Conservation (phyloP, 2,329 filamentous ascomycete species). For the Gremmenia infestans region DNA sequence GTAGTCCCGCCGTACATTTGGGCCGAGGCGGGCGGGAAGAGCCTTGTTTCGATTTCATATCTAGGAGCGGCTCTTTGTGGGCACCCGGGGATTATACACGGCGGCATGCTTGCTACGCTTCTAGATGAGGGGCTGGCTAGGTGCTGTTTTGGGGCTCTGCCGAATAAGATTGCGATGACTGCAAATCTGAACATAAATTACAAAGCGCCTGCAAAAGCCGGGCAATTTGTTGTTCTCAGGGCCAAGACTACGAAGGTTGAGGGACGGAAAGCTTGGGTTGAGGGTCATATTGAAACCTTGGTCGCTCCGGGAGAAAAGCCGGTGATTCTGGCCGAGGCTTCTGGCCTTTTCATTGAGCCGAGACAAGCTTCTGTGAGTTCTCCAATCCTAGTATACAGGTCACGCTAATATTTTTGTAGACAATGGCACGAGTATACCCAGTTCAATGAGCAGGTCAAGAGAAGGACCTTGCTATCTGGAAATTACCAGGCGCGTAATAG, state of each 20-base stretch:
- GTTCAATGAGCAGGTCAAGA: conserved; percentile 4
- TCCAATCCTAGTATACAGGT: background rate
- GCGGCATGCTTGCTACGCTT: conserved; percentile 85
- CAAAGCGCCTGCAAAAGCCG: conserved; percentile 70
- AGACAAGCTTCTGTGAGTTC: conserved; percentile 60
- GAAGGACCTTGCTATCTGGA: background rate
- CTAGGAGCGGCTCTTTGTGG: conserved; percentile 78
- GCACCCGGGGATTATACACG: conserved; percentile 86
- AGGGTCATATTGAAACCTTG: conserved; percentile 78
- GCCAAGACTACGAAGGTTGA: conserved; percentile 81
- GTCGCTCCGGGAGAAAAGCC: conserved; percentile 57
- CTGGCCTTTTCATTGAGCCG: conserved; percentile 84
- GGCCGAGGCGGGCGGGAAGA: conserved; percentile 63
- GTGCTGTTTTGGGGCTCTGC: conserved; percentile 83
- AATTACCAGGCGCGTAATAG: background rate
- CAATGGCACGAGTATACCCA: conserved; percentile 23
- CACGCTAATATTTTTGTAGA: conserved; percentile 8
- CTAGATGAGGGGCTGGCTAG: conserved; percentile 85
- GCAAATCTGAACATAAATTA: conserved; percentile 83
- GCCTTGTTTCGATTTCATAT: conserved; percentile 67
- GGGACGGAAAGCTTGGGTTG: conserved; percentile 91
- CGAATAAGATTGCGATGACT: conserved; percentile 80
- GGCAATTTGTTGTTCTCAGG: conserved; percentile 69
- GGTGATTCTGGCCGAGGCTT: conserved; percentile 71
- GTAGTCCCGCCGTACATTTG: conserved; percentile 78